Conservation (phyloP, 2,329 filamentous ascomycete species). For the Colletotrichum somersetense region DNA sequence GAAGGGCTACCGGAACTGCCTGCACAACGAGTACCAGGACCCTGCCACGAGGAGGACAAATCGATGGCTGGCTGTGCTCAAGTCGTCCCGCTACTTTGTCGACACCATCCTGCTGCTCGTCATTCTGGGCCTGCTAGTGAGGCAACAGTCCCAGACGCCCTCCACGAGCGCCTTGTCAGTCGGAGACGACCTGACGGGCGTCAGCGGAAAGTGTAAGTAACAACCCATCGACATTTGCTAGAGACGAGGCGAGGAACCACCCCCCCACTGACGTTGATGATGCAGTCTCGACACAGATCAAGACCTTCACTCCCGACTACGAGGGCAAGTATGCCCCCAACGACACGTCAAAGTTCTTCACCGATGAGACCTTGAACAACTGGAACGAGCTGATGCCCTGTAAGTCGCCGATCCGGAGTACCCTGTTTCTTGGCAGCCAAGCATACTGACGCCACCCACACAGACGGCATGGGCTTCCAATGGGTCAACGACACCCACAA, state of each 20-base stretch:
- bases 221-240: no score
- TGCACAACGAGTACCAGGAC: slow-evolving; percentile 19
- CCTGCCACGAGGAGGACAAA: slow-evolving; percentile 30
- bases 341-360: slow-evolving; percentile 57
- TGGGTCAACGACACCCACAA: slow-evolving; percentile 51
- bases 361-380: slow-evolving; percentile 49
- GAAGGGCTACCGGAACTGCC: slow-evolving; percentile 26
- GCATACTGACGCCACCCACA: slow-evolving; percentile 36
- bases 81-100: slow-evolving; percentile 49
- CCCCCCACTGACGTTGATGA: neutral
- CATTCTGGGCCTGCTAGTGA: slow-evolving; percentile 49
- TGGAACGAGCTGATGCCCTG: slow-evolving; percentile 57
- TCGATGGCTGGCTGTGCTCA: slow-evolving; percentile 37
- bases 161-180: slow-evolving; percentile 49
- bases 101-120: slow-evolving; percentile 50
- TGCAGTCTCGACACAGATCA: slow-evolving; percentile 56
- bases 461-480: slow-evolving; percentile 56
- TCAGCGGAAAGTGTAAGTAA: slow-evolving; percentile 49
- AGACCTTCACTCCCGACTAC: slow-evolving; percentile 52
- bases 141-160: slow-evolving; percentile 46
- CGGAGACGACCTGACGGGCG: slow-evolving; percentile 53
- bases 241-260: no score
- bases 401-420: neutral
- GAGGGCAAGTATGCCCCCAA: slow-evolving; percentile 52
- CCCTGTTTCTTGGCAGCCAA: rapidly evolving